Evolutionary conservation across 192 early-diverging fungal genomes (phyloP), one percentile per base, ranked within the genome.

Genomic region (Entomortierella chlamydospora): DNA sequence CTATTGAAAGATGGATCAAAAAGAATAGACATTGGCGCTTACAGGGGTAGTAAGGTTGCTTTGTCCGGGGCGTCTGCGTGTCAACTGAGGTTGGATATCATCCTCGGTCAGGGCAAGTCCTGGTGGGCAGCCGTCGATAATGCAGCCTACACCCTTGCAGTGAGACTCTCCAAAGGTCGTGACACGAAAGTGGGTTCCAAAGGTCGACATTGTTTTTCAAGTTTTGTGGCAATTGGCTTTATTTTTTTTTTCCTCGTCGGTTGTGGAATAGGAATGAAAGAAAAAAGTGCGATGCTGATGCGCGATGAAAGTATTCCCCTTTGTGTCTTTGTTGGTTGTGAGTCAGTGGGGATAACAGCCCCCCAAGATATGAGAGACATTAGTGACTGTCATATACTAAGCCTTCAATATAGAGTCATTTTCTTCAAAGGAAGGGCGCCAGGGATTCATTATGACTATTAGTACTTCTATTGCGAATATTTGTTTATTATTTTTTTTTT

Each of bases 81-180:
- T 93, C 37, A 99, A 85, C 82, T 98, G 96, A 58, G 91, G 89
- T 78, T 98, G 98, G 70, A 99, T 93, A 73, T 98, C 97, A 52
- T 72, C 86, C 84, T 98, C 98, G 41, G 89, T 93, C 61, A 99
- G 79, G 33, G 90, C 86, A 64, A 99, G 83, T n/a, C 98, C 97
- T 4, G 98, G 98, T 28, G 98, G 98, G 65, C 91, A 92, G 53
- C 96, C 96, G 73, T 99, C 98, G 63, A 99, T 86, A 67, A 99
- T 96, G 60, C 96, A 96, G 57, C 97, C 97, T 9, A 99, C 97
- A 18, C 91, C 96, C 72, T 97, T 98, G 87, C 98, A 98, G 87
- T 99, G 98, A 37, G 96, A 98, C 85, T 99, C 97, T 67, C 97
- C 97, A 84, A 92, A 98, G 37, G 97, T 99, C 2, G 95, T 96